Percentiles rank a stretch among this genome's conserved stretches.
Conservation (phyloP, 176 grass and related monocot species). For the Thinopyrum elongatum region DNA sequence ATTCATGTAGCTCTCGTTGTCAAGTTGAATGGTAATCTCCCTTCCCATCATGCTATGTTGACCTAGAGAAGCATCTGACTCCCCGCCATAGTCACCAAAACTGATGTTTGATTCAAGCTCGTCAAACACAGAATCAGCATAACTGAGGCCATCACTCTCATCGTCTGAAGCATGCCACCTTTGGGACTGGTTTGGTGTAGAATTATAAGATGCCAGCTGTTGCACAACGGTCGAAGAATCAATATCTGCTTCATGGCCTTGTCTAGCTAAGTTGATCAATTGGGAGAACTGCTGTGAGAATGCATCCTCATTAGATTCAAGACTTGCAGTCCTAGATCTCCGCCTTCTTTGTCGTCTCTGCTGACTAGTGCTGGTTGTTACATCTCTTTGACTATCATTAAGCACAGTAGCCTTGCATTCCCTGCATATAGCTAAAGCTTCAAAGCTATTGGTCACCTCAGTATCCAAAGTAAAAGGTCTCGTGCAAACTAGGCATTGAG, state of each 20-base stretch:
- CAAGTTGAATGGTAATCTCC: conserved; percentile 51
- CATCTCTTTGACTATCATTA: conserved; percentile 35
- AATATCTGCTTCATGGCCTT: conserved; percentile 48
- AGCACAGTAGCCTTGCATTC: conserved; percentile 39
- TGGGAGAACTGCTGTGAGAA: conserved; percentile 71
- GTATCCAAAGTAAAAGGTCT: conserved; percentile 64
- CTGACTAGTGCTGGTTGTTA: conserved; percentile 18
- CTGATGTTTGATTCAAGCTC: conserved; percentile 76
- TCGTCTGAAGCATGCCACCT: conserved; percentile 36
- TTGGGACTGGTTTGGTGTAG: conserved; percentile 48
- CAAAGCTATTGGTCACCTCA: conserved; percentile 60
- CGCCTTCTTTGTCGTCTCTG: conserved; percentile 22
- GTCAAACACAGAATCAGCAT: conserved; percentile 52
- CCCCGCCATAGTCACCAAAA: conserved; percentile 62
- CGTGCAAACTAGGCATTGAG: conserved; percentile 79
- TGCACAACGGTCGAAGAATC: conserved; percentile 16
- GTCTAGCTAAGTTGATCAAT: conserved; percentile 69
- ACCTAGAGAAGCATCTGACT: conserved; percentile 76
- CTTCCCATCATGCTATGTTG: conserved; percentile 40
- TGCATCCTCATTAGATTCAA: conserved; percentile 35
- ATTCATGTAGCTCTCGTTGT: conserved; percentile 53
- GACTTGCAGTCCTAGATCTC: conserved; percentile 34
- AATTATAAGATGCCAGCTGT: conserved; percentile 30
- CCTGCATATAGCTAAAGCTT: conserved; percentile 70
- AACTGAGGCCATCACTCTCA: conserved; percentile 62